Percentiles rank a stretch among this genome's conserved stretches.
phyloP scores from a whole-genome alignment of 2,329 filamentous ascomycete species.

The Verticillium nubilum region DNA sequence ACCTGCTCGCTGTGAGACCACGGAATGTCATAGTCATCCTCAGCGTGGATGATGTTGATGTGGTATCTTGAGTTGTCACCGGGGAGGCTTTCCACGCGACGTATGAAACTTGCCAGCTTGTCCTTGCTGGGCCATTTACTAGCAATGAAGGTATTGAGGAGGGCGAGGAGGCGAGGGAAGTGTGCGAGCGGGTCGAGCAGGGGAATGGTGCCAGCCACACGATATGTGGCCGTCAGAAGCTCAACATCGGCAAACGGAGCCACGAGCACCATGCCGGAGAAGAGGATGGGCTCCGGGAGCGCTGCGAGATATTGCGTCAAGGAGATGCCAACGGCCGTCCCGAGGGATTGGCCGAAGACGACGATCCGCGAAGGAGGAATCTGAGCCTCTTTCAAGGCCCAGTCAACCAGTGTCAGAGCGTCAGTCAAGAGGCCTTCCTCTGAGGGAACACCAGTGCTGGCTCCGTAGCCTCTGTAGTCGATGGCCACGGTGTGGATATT shows the following conservation, averaged over 20 bases:
- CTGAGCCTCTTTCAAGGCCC: conserved; percentile 43
- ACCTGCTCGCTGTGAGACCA: conserved; percentile 42
- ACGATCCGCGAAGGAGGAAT: conserved; percentile 51
- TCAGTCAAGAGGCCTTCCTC: conserved; percentile 50
- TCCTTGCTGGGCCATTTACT: conserved; percentile 48
- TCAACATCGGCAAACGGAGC: conserved; percentile 52
- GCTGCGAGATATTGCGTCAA: conserved; percentile 23
- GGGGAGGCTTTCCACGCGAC: conserved; percentile 18
- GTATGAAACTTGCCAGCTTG: conserved; percentile 27
- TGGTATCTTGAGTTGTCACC: conserved; percentile 26
- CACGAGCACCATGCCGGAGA: conserved; percentile 49
- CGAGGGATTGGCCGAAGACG: conserved; percentile 55
- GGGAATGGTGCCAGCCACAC: conserved; percentile 48
- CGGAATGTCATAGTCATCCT: conserved; percentile 47
- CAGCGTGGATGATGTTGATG: conserved; percentile 42
- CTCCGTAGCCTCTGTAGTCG: conserved; percentile 58
- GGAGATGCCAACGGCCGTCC: conserved; percentile 38
- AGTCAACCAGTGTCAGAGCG: conserved; percentile 45
- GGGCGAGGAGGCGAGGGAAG: conserved; percentile 38
- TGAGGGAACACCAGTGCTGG: conserved; percentile 45
- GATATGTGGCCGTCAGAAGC: conserved; percentile 50
- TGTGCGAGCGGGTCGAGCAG: conserved; percentile 44
- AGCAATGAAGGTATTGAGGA: conserved; percentile 39
- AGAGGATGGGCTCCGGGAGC: conserved; percentile 30
- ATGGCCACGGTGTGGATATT: conserved; percentile 54